phyloP scores from a whole-genome alignment of 2,329 filamentous ascomycete species.

The Ophiostoma quercus region DNA sequence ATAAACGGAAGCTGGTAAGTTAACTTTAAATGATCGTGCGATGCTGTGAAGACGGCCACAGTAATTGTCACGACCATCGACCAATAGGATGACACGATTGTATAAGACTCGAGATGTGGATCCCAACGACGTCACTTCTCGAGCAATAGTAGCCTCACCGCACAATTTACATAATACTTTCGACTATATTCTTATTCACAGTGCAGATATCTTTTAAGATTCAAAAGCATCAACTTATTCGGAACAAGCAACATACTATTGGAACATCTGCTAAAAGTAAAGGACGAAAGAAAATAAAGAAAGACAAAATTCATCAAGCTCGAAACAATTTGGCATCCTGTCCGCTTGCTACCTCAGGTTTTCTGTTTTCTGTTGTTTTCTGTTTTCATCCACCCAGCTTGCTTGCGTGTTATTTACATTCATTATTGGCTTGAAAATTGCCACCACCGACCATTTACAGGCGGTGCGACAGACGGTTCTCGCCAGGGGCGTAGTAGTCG shows the following conservation, averaged over 20 bases:
- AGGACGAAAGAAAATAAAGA: not conserved
- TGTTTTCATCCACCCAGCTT: not conserved
- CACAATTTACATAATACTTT: not conserved
- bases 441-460: constrained; percentile 32
- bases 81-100: not conserved
- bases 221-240: not conserved
- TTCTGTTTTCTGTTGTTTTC: not conserved
- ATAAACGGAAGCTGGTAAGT: too few species aligned
- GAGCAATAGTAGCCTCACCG: not conserved
- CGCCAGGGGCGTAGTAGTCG: constrained; percentile 54
- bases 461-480: constrained; percentile 39
- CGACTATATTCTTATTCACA: not conserved
- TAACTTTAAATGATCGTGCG: not conserved
- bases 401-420: constrained; percentile 1
- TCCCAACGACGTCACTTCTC: not conserved
- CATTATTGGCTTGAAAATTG: not conserved
- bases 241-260: constrained; percentile 1
- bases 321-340: not conserved
- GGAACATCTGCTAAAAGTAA: constrained; percentile 1
- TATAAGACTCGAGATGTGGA: not conserved
- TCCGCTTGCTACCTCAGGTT: not conserved
- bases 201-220: not conserved
- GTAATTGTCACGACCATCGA: not conserved
- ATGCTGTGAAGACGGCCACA: not conserved
- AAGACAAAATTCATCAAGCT: not conserved